These are phyloP conservation scores for Erodium maritimum DNA, from an alignment of 345 rosid species.

Conservation along the genomic window DNA sequence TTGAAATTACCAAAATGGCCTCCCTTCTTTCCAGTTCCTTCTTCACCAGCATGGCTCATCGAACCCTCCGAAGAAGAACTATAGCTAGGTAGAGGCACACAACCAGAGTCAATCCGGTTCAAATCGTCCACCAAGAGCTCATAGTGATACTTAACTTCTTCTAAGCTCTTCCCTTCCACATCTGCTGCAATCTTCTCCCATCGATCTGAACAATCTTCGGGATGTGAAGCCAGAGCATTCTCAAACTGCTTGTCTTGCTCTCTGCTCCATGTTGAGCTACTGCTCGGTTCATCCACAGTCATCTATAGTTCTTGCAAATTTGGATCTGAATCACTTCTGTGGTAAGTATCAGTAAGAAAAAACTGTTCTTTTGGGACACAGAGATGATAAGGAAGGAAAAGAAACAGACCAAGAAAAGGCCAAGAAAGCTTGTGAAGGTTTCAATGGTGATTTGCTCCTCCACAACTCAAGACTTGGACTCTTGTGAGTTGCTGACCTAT, in stretches of 20 bases:
- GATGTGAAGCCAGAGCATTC: constrained; percentile 59
- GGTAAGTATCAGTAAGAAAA: constrained; percentile 4
- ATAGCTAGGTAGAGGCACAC: constrained; percentile 73
- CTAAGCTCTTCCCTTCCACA: constrained; percentile 68
- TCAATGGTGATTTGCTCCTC: constrained; percentile 42
- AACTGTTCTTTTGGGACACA: constrained; percentile 15
- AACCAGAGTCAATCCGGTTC: constrained; percentile 69
- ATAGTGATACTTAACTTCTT: constrained; percentile 71
- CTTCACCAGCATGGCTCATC: constrained; percentile 46
- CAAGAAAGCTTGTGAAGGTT: constrained; percentile 22
- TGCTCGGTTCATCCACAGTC: constrained; percentile 56
- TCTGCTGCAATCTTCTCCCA: constrained; percentile 73
- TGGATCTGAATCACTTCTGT: constrained; percentile 15
- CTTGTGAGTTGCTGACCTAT: constrained; percentile 42
- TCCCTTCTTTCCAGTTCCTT: constrained; percentile 65
- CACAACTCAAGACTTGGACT: constrained; percentile 30
- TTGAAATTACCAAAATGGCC: constrained; percentile 36
- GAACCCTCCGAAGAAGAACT: constrained; percentile 49
- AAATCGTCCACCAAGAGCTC: constrained; percentile 77
- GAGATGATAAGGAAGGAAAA: constrained; percentile 16
- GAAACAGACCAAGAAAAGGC: constrained; percentile 21
- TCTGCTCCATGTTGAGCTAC: constrained; percentile 61
- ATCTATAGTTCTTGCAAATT: constrained; percentile 24
- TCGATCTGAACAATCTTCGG: constrained; percentile 51
- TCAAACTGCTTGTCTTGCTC: constrained; percentile 90